Conservation (phyloP, 305 asterid genomes). For the Fraxinus floribunda region DNA sequence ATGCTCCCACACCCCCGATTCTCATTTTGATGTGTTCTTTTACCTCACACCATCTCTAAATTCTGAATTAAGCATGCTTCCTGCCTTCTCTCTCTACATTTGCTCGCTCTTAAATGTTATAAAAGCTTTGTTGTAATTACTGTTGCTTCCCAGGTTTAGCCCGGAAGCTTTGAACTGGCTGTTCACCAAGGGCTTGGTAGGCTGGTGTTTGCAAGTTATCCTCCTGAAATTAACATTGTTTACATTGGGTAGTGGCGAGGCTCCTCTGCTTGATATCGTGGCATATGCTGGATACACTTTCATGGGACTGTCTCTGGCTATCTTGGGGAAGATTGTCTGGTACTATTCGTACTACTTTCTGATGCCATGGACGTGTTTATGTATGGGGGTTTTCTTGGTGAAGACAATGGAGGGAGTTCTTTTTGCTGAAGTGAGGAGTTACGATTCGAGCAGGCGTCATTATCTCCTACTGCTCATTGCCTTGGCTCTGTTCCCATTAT, state of each 20-base stretch:
- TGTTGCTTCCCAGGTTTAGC: conserved; percentile 43
- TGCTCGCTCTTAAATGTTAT: background rate
- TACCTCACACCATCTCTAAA: background rate
- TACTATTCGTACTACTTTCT: conserved; percentile 55
- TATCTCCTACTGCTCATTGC: conserved; percentile 56
- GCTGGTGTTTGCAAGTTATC: conserved; percentile 58
- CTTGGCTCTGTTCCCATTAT: conserved; percentile 56
- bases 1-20: background rate
- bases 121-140: background rate
- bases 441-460: conserved; percentile 57
- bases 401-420: conserved; percentile 71
- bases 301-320: conserved; percentile 56
- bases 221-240: conserved; percentile 51
- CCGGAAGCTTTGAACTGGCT: conserved; percentile 68
- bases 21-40: background rate
- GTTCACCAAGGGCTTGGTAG: conserved; percentile 55
- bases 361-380: conserved; percentile 63
- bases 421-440: conserved; percentile 58
- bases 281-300: conserved; percentile 24
- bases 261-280: conserved; percentile 67
- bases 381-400: conserved; percentile 39
- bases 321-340: conserved; percentile 51
- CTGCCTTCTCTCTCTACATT: background rate
- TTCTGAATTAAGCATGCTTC: background rate
- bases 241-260: conserved; percentile 64